Conservation (phyloP, 179 eudicot genomes). For the Amaranthus tricolor region DNA sequence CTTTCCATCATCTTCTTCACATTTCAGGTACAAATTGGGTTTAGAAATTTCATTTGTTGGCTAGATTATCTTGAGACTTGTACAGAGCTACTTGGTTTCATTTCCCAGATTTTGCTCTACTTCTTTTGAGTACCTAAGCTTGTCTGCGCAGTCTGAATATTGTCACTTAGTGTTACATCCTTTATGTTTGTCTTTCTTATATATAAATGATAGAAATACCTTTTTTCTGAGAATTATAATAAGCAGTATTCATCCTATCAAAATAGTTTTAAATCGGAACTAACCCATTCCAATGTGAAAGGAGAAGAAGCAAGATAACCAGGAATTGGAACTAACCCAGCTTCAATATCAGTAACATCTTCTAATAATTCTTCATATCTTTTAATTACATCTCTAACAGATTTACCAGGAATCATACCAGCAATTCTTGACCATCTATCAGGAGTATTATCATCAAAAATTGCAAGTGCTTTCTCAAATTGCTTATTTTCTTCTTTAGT, state of each 20-base stretch:
- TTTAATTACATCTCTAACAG: slow-evolving; percentile 58
- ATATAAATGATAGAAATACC: too few relatives aligned
- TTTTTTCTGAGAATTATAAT: too few relatives aligned
- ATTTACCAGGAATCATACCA: slow-evolving; percentile 71
- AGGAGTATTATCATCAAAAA: slow-evolving; percentile 61
- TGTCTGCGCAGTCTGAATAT: neutral
- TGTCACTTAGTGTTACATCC: neutral
- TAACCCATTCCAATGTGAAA: slow-evolving; percentile 59
- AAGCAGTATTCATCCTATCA: too few relatives aligned
- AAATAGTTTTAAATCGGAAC: too few relatives aligned
- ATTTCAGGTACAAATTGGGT: too few relatives aligned
- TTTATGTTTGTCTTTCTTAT: neutral
- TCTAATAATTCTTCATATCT: slow-evolving; percentile 63
- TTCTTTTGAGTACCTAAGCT: slow-evolving; percentile 11
- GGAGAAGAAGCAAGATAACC: slow-evolving; percentile 61
- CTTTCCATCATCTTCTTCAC: too few relatives aligned
- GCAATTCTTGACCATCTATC: slow-evolving; percentile 78
- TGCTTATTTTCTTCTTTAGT: slow-evolving; percentile 84
- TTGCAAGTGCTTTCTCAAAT: slow-evolving; percentile 80
- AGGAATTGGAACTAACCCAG: slow-evolving; percentile 76
- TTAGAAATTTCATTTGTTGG: slow-evolving; percentile 1
- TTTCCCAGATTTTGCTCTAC: neutral
- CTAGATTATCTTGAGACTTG: neutral
- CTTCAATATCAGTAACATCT: slow-evolving; percentile 82
- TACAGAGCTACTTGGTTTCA: neutral